These are phyloP conservation scores for Penicillium digitatum DNA, from an alignment of 2,329 filamentous ascomycete genomes.

Conservation along the genomic window DNA sequence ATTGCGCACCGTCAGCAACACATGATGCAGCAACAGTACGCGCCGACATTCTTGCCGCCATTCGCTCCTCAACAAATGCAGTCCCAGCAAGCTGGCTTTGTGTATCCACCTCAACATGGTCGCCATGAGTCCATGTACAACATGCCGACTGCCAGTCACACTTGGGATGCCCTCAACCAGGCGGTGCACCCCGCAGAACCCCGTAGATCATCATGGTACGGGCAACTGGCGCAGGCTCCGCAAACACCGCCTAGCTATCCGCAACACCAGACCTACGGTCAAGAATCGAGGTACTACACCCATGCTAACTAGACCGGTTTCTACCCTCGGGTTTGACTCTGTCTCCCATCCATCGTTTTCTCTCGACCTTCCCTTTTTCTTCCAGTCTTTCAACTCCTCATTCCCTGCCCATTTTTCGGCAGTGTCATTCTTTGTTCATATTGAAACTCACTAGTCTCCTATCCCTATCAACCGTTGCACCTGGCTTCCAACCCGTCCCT, in stretches of 20 bases:
- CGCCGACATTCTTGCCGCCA: not conserved
- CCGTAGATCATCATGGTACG: conserved; percentile 35
- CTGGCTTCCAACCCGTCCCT: conserved; percentile 2
- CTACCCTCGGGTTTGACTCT: not conserved
- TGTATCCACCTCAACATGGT: conserved; percentile 19
- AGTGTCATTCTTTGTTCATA: conserved; percentile 6
- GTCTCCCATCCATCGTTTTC: not conserved
- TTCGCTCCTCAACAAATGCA: not conserved
- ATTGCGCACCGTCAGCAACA: conserved; percentile 65
- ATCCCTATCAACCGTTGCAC: not conserved
- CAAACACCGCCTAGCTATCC: conserved; percentile 26
- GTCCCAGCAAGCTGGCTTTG: conserved; percentile 14
- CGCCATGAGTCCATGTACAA: conserved; percentile 34
- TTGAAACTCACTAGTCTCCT: not conserved
- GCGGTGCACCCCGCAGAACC: conserved; percentile 30
- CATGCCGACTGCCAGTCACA: conserved; percentile 35
- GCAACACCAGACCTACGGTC: conserved; percentile 26
- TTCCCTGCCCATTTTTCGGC: conserved; percentile 3
- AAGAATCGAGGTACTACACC: conserved; percentile 26
- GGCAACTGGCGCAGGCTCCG: conserved; percentile 26
- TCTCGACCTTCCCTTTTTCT: not conserved
- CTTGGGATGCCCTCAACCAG: conserved; percentile 38
- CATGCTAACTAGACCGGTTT: conserved; percentile 14
- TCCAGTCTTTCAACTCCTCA: not conserved
- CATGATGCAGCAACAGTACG: conserved; percentile 38